Evolutionary conservation across 495 filamentous ascomycete species (phyloP).

Genomic region (Apodospora peruviana): DNA sequence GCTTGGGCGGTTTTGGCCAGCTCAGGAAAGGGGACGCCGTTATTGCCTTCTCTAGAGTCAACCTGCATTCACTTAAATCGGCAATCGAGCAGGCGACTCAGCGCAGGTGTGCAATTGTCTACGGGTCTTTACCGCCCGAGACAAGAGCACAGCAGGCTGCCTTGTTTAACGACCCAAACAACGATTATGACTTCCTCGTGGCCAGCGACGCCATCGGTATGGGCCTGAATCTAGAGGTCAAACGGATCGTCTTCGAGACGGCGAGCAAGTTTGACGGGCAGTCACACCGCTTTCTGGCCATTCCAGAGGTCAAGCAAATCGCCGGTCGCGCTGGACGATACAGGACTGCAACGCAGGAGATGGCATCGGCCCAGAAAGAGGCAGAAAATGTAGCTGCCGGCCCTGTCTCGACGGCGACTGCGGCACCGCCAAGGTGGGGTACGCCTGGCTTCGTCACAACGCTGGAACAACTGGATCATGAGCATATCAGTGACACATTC

Average conservation of each 20-base stretch:
- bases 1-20: constrained; percentile 55
- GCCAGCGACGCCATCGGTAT: constrained; percentile 97
- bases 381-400: constrained; percentile 36
- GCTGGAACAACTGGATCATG: constrained; percentile 65
- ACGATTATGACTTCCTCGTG: constrained; percentile 89
- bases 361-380: constrained; percentile 9
- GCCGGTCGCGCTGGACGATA: constrained; percentile 90
- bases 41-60: constrained; percentile 74
- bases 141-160: constrained; percentile 84
- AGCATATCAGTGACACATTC: constrained; percentile 58
- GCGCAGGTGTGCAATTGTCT: constrained; percentile 81
- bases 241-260: constrained; percentile 82
- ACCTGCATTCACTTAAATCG: constrained; percentile 72
- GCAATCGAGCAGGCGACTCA: constrained; percentile 73
- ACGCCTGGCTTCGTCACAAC: constrained; percentile 72
- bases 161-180: constrained; percentile 90
- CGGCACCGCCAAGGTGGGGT: constrained; percentile 19
- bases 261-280: constrained; percentile 59
- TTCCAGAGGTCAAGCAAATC: constrained; percentile 91
- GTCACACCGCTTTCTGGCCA: constrained; percentile 45
- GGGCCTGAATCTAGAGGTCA: constrained; percentile 92
- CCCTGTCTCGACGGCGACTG: constrained; percentile 7
- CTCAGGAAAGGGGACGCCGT: constrained; percentile 88
- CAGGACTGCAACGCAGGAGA: constrained; percentile 57
- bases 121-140: constrained; percentile 87